Conservation (phyloP, 495 filamentous ascomycete species). For the Neurospora sp. region DNA sequence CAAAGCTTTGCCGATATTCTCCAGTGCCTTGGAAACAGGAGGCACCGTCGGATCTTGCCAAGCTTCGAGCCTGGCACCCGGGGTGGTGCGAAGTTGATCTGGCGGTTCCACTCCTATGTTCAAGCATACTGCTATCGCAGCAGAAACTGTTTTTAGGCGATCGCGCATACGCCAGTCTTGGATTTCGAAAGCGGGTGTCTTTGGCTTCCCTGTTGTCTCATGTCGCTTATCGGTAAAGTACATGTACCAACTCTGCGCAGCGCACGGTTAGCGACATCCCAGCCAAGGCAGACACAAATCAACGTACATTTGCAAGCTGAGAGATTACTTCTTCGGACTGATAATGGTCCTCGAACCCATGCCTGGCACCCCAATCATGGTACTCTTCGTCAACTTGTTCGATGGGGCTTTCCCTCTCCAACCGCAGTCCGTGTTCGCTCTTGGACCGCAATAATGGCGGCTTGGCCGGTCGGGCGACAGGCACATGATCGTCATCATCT, state of each 20-base stretch:
- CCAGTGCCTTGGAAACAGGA: slow-evolving; percentile 73
- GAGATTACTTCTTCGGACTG: slow-evolving; percentile 54
- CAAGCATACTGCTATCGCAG: slow-evolving; percentile 84
- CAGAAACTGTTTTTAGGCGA: slow-evolving; percentile 90
- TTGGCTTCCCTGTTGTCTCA: slow-evolving; percentile 89
- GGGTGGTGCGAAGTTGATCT: slow-evolving; percentile 86
- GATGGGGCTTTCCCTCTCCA: slow-evolving; percentile 24
- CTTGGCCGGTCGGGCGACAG: slow-evolving; percentile 32
- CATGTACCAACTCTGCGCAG: slow-evolving; percentile 83
- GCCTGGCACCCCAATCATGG: slow-evolving; percentile 45
- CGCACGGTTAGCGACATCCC: slow-evolving; percentile 6
- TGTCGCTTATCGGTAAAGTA: slow-evolving; percentile 97
- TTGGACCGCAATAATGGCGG: slow-evolving; percentile 56
- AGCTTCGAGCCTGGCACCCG: slow-evolving; percentile 86
- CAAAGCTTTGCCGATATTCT: slow-evolving; percentile 89
- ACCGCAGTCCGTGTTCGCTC: slow-evolving; percentile 56
- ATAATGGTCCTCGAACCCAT: slow-evolving; percentile 63
- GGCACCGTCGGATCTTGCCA: slow-evolving; percentile 88
- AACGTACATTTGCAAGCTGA: slow-evolving; percentile 45
- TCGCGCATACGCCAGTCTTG: slow-evolving; percentile 97
- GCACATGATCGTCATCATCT: slow-evolving; percentile 15
- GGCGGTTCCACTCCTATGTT: slow-evolving; percentile 98
- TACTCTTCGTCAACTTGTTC: slow-evolving; percentile 30
- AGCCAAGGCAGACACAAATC: slow-evolving; percentile 12
- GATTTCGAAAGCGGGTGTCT: slow-evolving; percentile 46